These are phyloP conservation scores for Phytophthora rubi DNA, from an alignment of 352 stramenopile genomes.

Conservation along the genomic window DNA sequence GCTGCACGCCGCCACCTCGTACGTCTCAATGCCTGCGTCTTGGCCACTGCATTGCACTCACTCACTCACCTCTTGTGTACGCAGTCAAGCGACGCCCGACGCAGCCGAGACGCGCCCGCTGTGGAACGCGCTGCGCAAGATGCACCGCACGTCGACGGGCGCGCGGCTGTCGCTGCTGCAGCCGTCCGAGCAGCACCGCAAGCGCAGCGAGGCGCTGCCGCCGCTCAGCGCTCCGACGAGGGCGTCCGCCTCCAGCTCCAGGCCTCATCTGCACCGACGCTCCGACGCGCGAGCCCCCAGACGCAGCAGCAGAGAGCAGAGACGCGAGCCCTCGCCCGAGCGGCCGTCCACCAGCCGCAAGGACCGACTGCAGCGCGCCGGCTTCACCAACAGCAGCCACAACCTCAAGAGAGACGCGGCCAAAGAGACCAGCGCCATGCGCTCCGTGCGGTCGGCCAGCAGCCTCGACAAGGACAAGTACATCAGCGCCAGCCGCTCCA, in stretches of 20 bases:
- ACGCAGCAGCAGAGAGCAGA: constrained; percentile 25
- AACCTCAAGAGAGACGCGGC: constrained; percentile 19
- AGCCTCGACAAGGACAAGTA: constrained; percentile 21
- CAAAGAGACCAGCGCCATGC: constrained; percentile 27
- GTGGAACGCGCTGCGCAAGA: constrained; percentile 51
- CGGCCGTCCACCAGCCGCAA: constrained; percentile 14
- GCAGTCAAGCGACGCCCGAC: constrained; percentile 21
- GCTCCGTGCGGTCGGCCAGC: constrained; percentile 29
- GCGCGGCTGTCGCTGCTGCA: constrained; percentile 17
- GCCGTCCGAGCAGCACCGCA: constrained; percentile 17
- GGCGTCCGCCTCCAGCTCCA: constrained; percentile 3
- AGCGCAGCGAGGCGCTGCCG: constrained; percentile 35
- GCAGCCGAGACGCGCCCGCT: constrained; percentile 39
- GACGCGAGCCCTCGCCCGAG: constrained; percentile 19
- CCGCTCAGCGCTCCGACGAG: constrained; percentile 20
- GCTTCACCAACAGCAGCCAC: constrained; percentile 29
- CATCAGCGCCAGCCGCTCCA: constrained; percentile 3
- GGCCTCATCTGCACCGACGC: constrained; percentile 24
- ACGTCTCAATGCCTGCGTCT: constrained; percentile 13
- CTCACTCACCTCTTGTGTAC: background rate
- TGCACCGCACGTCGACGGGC: constrained; percentile 35
- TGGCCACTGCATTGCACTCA: background rate
- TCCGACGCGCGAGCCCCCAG: constrained; percentile 20
- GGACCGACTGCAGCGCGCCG: constrained; percentile 31
- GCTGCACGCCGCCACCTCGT: constrained; percentile 24